Conservation (phyloP, 352 stramenopile species). For the Globisporangium parvum region DNA sequence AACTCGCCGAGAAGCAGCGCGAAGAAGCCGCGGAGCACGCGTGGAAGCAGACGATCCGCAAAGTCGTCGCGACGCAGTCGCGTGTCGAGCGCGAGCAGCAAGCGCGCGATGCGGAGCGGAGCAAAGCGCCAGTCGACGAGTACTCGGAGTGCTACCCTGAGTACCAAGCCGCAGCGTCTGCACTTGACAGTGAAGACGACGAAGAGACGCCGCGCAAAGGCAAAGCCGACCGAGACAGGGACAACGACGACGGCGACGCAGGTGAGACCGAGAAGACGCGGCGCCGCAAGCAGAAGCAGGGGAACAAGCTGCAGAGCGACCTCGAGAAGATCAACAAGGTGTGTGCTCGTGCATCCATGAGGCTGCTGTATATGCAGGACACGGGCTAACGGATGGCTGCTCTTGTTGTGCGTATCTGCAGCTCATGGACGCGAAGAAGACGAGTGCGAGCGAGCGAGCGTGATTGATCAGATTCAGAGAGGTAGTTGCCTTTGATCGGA, state of each 20-base stretch:
- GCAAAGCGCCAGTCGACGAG: conserved; percentile 29
- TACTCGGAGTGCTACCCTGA: conserved; percentile 59
- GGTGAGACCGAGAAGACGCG: conserved; percentile 23
- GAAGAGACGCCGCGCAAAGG: conserved; percentile 33
- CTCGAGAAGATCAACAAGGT: conserved; percentile 77
- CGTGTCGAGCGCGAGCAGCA: conserved; percentile 33
- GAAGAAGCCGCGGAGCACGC: conserved; percentile 37
- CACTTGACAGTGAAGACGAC: conserved; percentile 59
- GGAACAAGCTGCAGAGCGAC: conserved; percentile 60
- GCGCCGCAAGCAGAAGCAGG: conserved; percentile 61
- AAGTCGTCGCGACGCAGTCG: conserved; percentile 42
- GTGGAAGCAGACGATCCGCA: conserved; percentile 57
- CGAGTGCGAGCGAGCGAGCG: not conserved
- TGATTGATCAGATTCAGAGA: not conserved
- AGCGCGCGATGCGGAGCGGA: conserved; percentile 32
- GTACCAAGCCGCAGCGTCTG: conserved; percentile 25
- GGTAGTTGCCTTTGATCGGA: too few relatives aligned
- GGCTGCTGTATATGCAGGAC: too few relatives aligned
- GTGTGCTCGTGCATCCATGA: conserved; percentile 6
- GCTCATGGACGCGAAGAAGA: conserved; percentile 27
- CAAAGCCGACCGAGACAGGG: not conserved
- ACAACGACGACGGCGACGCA: conserved; percentile 17
- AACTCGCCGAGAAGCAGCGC: conserved; percentile 29
- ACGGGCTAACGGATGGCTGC: too few relatives aligned
- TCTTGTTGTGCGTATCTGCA: conserved; percentile 3